Evolutionary conservation across 345 rosid species (phyloP).

Genomic region (Draba incana): DNA sequence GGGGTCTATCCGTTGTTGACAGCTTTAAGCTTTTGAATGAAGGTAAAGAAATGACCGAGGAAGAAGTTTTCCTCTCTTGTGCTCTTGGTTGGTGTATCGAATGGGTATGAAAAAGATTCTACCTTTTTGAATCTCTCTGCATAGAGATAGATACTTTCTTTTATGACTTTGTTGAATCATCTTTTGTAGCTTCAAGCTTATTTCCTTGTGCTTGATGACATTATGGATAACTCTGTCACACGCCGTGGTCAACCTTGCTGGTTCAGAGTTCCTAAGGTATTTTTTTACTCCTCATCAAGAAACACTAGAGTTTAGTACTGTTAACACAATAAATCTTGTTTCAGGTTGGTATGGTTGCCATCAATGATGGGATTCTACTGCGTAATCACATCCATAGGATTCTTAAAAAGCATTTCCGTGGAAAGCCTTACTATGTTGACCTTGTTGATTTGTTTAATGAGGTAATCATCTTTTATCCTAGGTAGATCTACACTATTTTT

Average conservation of each 20-base stretch:
- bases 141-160: neutral
- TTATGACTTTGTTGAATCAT: neutral
- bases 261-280: constrained; percentile 77
- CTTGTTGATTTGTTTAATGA: constrained; percentile 68
- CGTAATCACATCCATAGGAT: constrained; percentile 72
- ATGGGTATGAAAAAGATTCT: constrained; percentile 58
- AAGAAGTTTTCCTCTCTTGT: constrained; percentile 67
- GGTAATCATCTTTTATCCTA: constrained; percentile 37
- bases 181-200: constrained; percentile 76
- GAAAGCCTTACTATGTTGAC: constrained; percentile 60
- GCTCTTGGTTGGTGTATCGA: constrained; percentile 92
- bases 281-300: constrained; percentile 3
- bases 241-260: constrained; percentile 92
- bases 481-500: constrained; percentile 1
- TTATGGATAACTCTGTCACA: constrained; percentile 80
- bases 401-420: constrained; percentile 58
- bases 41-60: constrained; percentile 64
- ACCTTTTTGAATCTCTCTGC: neutral
- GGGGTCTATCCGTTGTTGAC: constrained; percentile 92
- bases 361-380: constrained; percentile 61
- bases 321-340: constrained; percentile 12
- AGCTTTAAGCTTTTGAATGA: constrained; percentile 71
- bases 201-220: constrained; percentile 80
- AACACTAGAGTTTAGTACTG: neutral
- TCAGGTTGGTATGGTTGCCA: constrained; percentile 82